phyloP scores from a whole-genome alignment of 176 grass and related monocot species.

The Tillandsia fasciculata region DNA sequence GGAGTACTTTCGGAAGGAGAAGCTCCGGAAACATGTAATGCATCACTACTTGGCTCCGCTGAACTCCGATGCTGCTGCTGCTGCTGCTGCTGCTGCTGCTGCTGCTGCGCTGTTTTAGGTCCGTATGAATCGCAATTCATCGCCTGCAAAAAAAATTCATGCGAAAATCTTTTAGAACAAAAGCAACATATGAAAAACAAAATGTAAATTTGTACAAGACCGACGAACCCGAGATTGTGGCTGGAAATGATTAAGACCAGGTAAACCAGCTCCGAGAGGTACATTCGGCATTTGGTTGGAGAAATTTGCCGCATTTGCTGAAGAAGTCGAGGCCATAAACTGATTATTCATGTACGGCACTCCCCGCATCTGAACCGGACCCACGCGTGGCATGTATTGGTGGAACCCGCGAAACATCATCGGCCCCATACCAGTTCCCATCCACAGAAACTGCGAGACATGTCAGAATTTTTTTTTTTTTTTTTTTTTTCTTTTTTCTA shows the following conservation, averaged over 20 bases:
- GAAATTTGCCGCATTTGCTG: conserved; percentile 23
- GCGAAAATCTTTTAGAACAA: conserved; percentile 7
- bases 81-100: conserved; percentile 32
- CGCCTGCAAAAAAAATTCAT: conserved; percentile 22
- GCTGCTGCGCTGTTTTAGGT: conserved; percentile 33
- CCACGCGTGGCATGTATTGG: conserved; percentile 51
- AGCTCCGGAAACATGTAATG: conserved; percentile 17
- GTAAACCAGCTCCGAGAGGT: conserved; percentile 15
- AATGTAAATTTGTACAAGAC: conserved; percentile 2
- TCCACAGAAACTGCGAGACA: conserved; percentile 72
- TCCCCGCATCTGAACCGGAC: conserved; percentile 39
- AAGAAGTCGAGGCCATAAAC: conserved; percentile 24
- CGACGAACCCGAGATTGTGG: conserved; percentile 40
- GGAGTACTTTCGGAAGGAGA: neutral
- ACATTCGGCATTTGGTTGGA: conserved; percentile 27
- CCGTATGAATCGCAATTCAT: conserved; percentile 34
- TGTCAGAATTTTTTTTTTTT: neutral
- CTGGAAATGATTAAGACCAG: conserved; percentile 21
- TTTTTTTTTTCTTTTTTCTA: conserved; percentile 2
- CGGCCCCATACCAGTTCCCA: conserved; percentile 53
- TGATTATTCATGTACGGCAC: conserved; percentile 21
- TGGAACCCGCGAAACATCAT: conserved; percentile 60
- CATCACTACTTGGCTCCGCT: conserved; percentile 13
- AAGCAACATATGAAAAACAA: neutral
- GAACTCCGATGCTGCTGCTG: conserved; percentile 28